Conservation (phyloP, 176 grass and related monocot species). For the Phragmites australis region DNA sequence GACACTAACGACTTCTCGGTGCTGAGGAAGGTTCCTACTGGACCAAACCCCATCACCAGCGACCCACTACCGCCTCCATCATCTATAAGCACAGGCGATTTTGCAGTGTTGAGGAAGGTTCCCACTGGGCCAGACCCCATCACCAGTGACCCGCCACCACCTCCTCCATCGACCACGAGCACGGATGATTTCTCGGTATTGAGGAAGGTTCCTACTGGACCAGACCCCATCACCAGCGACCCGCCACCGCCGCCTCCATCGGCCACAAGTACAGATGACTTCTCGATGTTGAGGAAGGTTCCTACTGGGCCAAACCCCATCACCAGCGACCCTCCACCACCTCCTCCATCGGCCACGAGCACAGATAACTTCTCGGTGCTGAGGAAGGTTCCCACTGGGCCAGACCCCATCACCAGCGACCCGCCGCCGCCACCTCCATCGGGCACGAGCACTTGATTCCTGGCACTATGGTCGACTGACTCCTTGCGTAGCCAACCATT, state of each 20-base stretch:
- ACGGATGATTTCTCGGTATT: not conserved
- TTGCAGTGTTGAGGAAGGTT: too few relatives aligned
- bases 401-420: not conserved
- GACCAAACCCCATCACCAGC: not conserved
- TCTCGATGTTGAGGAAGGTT: slow-evolving; percentile 1
- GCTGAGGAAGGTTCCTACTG: not conserved
- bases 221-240: not conserved
- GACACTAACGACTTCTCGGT: not conserved
- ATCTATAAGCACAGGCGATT: too few relatives aligned
- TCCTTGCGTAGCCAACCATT: too few relatives aligned
- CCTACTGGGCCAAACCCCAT: not conserved
- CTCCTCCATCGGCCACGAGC: too few relatives aligned
- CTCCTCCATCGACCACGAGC: too few relatives aligned
- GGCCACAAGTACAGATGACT: not conserved
- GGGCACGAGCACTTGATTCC: not conserved
- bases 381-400: not conserved
- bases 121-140: too few relatives aligned
- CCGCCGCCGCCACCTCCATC: not conserved
- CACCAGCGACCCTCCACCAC: not conserved
- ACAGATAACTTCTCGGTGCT: not conserved
- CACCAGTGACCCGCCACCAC: too few relatives aligned
- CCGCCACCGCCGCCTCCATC: not conserved
- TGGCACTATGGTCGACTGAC: not conserved
- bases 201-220: not conserved
- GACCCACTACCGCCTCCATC: too few relatives aligned